Evolutionary conservation across 345 rosid genomes (phyloP).

Genomic region (Viola odorata): DNA sequence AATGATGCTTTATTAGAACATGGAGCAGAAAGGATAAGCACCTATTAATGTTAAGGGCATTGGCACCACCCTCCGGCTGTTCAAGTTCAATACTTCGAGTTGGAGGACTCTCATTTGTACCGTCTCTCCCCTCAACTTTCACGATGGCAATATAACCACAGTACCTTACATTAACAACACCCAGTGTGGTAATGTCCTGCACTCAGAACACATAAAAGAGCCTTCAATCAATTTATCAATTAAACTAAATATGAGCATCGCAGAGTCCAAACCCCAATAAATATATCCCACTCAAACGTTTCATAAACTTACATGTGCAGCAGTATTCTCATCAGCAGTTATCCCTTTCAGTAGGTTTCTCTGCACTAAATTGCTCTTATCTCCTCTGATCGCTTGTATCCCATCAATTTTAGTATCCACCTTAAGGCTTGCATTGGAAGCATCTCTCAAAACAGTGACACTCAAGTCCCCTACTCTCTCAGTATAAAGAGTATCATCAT

Average conservation of each 20-base stretch:
- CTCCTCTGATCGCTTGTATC: conserved; percentile 55
- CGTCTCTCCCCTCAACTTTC: conserved; percentile 57
- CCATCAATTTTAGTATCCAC: conserved; percentile 93
- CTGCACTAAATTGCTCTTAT: conserved; percentile 51
- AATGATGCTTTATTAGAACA: background rate
- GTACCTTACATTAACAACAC: conserved; percentile 68
- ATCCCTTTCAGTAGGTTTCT: conserved; percentile 93
- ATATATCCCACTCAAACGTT: background rate
- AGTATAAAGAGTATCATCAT: conserved; percentile 32
- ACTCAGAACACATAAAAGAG: conserved; percentile 20
- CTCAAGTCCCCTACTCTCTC: conserved; percentile 75
- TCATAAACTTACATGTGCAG: conserved; percentile 71
- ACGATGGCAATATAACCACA: conserved; percentile 82
- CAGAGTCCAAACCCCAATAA: too few relatives aligned
- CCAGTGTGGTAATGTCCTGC: conserved; percentile 84
- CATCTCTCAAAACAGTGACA: conserved; percentile 54
- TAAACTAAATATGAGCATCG: background rate
- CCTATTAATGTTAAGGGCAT: conserved; percentile 96
- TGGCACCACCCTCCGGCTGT: conserved; percentile 98
- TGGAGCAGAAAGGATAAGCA: conserved; percentile 15
- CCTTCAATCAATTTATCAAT: conserved; percentile 9
- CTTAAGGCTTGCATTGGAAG: conserved; percentile 69
- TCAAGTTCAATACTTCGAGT: conserved; percentile 67
- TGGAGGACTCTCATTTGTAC: conserved; percentile 38
- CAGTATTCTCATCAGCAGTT: conserved; percentile 94